These are phyloP conservation scores for Talaromyces marneffei DNA, from an alignment of 2,329 filamentous ascomycete genomes.

Conservation along the genomic window DNA sequence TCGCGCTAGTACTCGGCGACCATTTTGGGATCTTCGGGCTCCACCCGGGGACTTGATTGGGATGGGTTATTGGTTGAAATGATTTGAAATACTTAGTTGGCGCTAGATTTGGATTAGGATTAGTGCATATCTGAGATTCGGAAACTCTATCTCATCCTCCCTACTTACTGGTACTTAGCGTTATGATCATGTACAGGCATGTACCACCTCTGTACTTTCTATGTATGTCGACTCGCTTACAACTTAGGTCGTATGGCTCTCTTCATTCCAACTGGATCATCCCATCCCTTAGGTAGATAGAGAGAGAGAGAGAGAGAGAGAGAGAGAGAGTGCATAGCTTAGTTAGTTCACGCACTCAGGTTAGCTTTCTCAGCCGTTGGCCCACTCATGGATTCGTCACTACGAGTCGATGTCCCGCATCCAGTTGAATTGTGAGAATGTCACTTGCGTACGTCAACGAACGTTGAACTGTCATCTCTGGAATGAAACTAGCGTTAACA, in stretches of 20 bases:
- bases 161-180: not conserved
- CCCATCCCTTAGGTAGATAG: too few relatives aligned
- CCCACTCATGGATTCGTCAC: not conserved
- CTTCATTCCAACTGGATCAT: not conserved
- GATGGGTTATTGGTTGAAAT: not conserved
- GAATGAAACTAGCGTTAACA: not conserved
- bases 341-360: not conserved
- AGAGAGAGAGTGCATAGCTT: not conserved
- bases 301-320: not conserved
- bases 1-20: constrained; percentile 11
- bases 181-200: not conserved
- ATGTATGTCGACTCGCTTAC: not conserved
- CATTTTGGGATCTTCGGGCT: constrained; percentile 12
- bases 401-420: too few relatives aligned
- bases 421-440: too few relatives aligned
- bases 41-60: constrained; percentile 7
- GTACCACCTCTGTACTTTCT: not conserved
- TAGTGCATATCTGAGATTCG: constrained; percentile 12
- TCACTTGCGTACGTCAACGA: not conserved
- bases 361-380: not conserved
- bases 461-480: not conserved
- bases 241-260: not conserved
- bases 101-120: not conserved
- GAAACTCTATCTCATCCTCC: constrained; percentile 12
- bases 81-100: constrained; percentile 14